Base-by-base conservation (phyloP, 2,329 filamentous ascomycete genomes). In the Fusarium heterosporum region DNA sequence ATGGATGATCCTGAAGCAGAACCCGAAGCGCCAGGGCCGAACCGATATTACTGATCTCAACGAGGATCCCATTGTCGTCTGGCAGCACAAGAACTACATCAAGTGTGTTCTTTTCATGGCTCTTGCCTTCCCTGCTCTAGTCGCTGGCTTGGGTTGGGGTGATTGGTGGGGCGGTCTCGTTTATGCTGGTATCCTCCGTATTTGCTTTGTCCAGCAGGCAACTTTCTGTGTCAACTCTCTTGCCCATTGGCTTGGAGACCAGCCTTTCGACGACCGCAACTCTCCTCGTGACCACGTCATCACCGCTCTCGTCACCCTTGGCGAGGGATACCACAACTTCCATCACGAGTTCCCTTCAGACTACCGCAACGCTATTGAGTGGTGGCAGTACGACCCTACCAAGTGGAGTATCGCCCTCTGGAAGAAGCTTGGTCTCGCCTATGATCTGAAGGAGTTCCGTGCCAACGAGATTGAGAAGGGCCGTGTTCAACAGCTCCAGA, bases 1-100 rank as follows among this genome's bases (percentile, higher is more conserved):
- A 74, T 96, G 93, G 93, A 96, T 96, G 92, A 81, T 96, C 75
- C 89, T 96, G 86, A 95, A 95, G 85, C 93, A 96, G 83, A 95
- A 96, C 83, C 92, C 92, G 69, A 95, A 95, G 86, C 87, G 90
- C 66, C 92, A 93, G 74, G 93, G 93, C 74, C 91, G 93, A 65
- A 94, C 92, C 78, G 93, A 96, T 73, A 96, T 96, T 75, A 90
- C 90, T 73, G 93, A 96, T 75, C 83, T 96, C 71, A 96, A 96
- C 82, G 91, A 95, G 78, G 92, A 96, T 75, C 84, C 90, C 48
- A 87, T 96, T 61, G 93, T 96, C 41, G 87, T 94, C 72, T 96
- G 90, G 90, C 93, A 96, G 81, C 93, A 96, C 84, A 89, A 88
- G 77, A 86, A 96, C 84, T 96, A 93, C 82, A 84, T 96, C 78